phyloP scores from a whole-genome alignment of 2,329 filamentous ascomycete genomes.

The Stemphylium lycopersici region DNA sequence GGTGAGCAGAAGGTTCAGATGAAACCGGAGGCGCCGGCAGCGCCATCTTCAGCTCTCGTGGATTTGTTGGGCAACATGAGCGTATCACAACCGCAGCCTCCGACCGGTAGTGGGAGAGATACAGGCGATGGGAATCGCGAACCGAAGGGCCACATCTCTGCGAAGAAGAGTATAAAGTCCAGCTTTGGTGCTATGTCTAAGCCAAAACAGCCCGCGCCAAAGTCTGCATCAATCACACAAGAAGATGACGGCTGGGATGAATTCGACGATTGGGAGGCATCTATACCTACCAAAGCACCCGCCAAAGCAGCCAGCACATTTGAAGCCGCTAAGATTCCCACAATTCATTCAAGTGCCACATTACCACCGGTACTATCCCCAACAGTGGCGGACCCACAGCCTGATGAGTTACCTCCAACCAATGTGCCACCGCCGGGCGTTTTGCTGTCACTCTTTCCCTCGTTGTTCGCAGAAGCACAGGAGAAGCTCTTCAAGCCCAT shows the following conservation, averaged over 20 bases:
- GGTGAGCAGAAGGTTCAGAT: slow-evolving; percentile 19
- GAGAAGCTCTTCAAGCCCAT: slow-evolving; percentile 70
- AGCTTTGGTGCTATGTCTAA: slow-evolving; percentile 24
- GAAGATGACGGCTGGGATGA: slow-evolving; percentile 54
- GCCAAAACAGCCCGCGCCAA: slow-evolving; percentile 6
- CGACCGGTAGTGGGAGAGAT: slow-evolving; percentile 1
- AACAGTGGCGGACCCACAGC: slow-evolving; percentile 25
- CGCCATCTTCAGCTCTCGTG: slow-evolving; percentile 24
- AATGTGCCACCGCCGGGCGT: slow-evolving; percentile 90
- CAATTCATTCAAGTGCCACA: background rate
- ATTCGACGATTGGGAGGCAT: slow-evolving; percentile 52
- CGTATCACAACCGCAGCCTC: slow-evolving; percentile 26
- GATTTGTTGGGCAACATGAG: slow-evolving; percentile 38
- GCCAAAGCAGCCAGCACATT: slow-evolving; percentile 12
- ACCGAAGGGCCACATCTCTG: background rate
- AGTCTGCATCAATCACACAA: slow-evolving; percentile 8
- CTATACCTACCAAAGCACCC: slow-evolving; percentile 27
- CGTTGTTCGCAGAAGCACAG: slow-evolving; percentile 70
- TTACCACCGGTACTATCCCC: slow-evolving; percentile 32
- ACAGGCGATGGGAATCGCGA: background rate
- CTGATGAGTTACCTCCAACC: slow-evolving; percentile 65
- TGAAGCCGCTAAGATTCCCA: slow-evolving; percentile 2
- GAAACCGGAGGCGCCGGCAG: slow-evolving; percentile 6
- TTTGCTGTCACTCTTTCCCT: slow-evolving; percentile 76
- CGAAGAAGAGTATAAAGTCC: slow-evolving; percentile 14